Evolutionary conservation across 1,284 basidiomycete genomes (phyloP).

Genomic region (Cryptococcus sp.): DNA sequence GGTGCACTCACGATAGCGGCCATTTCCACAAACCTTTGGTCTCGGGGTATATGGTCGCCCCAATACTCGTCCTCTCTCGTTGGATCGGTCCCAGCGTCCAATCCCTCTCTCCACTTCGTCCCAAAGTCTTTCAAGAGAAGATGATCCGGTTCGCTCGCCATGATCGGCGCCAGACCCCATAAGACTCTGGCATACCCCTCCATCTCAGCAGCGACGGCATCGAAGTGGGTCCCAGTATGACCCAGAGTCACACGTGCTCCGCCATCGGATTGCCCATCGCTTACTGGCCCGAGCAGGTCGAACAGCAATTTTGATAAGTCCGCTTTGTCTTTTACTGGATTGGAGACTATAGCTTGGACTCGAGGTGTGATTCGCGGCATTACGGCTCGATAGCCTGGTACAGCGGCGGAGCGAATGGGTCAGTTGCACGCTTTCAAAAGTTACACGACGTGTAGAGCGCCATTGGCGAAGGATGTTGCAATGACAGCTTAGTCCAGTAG

Average conservation of each 20-base stretch:
- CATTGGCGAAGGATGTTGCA: too few species aligned
- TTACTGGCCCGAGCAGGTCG: constrained; percentile 13
- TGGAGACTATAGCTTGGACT: constrained; percentile 18
- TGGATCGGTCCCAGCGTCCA: constrained; percentile 20
- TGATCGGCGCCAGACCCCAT: constrained; percentile 22
- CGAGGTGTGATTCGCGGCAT: constrained; percentile 5
- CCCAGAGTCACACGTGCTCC: constrained; percentile 17
- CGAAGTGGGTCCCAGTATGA: constrained; percentile 21
- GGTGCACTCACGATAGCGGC: constrained; percentile 30
- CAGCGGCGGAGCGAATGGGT: too few species aligned
- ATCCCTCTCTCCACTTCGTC: constrained; percentile 17
- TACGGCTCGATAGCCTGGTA: background rate
- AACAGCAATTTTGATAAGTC: constrained; percentile 18
- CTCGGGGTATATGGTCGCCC: constrained; percentile 23
- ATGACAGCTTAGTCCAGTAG: background rate
- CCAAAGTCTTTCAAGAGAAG: constrained; percentile 10
- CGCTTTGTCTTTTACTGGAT: constrained; percentile 13
- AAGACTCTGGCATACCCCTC: constrained; percentile 23
- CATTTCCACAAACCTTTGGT: constrained; percentile 40
- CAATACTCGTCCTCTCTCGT: constrained; percentile 29
- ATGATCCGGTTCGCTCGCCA: constrained; percentile 21
- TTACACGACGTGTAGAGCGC: too few species aligned
- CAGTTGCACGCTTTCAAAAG: too few species aligned
- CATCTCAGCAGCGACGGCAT: constrained; percentile 22
- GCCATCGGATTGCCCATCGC: constrained; percentile 11